These are phyloP conservation scores for Suillus ampliporus DNA, from an alignment of 768 basidiomycete genomes.

Conservation along the genomic window DNA sequence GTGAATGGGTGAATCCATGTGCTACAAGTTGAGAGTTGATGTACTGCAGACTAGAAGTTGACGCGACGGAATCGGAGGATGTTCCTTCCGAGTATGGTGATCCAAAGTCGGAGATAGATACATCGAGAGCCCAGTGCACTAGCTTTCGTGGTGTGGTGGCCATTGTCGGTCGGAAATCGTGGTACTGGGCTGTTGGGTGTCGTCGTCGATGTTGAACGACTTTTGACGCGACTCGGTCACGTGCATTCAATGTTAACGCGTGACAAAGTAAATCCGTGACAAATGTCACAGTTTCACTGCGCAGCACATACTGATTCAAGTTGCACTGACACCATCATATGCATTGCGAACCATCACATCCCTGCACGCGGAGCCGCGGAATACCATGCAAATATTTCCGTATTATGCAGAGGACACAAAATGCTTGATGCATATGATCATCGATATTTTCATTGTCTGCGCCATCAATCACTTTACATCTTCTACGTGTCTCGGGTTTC, in stretches of 20 bases:
- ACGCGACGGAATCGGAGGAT: slow-evolving; percentile 52
- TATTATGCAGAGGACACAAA: too few relatives aligned
- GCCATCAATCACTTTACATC: too few relatives aligned
- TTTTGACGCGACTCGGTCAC: slow-evolving; percentile 33
- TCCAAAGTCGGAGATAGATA: slow-evolving; percentile 47
- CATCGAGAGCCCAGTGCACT: slow-evolving; percentile 57
- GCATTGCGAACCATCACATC: too few relatives aligned
- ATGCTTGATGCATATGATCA: too few relatives aligned
- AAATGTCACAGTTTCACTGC: not conserved
- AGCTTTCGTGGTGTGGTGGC: slow-evolving; percentile 48
- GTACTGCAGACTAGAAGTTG: slow-evolving; percentile 71
- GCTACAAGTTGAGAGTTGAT: slow-evolving; percentile 83
- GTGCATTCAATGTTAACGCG: slow-evolving; percentile 19
- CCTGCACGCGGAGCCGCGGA: too few relatives aligned
- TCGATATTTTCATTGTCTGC: too few relatives aligned
- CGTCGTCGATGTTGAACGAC: slow-evolving; percentile 8
- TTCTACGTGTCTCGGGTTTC: too few relatives aligned
- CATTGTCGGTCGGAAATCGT: slow-evolving; percentile 15
- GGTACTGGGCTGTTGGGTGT: not conserved
- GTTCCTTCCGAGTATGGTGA: slow-evolving; percentile 49
- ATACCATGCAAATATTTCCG: too few relatives aligned
- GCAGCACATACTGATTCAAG: not conserved
- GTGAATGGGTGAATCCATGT: slow-evolving; percentile 72
- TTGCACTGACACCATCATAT: too few relatives aligned
- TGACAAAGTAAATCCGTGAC: not conserved